phyloP scores from a whole-genome alignment of 208 protist genomes.

The Crithidia brevicula region DNA sequence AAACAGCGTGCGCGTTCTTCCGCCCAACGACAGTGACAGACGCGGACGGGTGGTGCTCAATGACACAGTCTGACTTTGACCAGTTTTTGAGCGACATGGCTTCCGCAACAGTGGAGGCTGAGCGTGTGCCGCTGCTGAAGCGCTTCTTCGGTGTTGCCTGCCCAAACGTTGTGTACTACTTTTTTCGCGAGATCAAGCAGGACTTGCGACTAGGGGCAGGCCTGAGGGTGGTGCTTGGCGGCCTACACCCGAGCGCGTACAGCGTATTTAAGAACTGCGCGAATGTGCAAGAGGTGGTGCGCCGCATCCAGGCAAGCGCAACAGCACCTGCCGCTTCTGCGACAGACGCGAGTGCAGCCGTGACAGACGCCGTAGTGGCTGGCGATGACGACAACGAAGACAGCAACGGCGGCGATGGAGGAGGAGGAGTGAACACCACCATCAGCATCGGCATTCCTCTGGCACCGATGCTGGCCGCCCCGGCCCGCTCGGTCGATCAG shows the following conservation, averaged over 20 bases:
- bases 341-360: background rate
- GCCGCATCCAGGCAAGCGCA: constrained; percentile 29
- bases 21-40: constrained; percentile 24
- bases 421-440: constrained; percentile 12
- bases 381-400: background rate
- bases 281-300: constrained; percentile 49
- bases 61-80: constrained; percentile 38
- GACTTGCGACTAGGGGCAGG: constrained; percentile 42
- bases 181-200: constrained; percentile 50
- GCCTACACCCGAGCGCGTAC: constrained; percentile 44
- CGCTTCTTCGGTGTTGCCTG: constrained; percentile 37
- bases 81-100: constrained; percentile 38
- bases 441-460: constrained; percentile 51
- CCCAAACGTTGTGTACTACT: constrained; percentile 36
- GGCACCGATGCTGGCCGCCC: constrained; percentile 58
- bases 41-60: constrained; percentile 35
- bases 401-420: background rate
- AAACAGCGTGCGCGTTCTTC: constrained; percentile 54
- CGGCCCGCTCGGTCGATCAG: constrained; percentile 40
- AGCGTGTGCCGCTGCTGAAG: constrained; percentile 32
- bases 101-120: constrained; percentile 23
- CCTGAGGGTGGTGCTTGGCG: constrained; percentile 44
- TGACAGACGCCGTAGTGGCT: background rate
- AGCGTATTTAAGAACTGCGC: constrained; percentile 53
- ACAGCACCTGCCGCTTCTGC: background rate